Base-by-base conservation (phyloP, 2,329 filamentous ascomycete genomes). In the Colletotrichum sp. region DNA sequence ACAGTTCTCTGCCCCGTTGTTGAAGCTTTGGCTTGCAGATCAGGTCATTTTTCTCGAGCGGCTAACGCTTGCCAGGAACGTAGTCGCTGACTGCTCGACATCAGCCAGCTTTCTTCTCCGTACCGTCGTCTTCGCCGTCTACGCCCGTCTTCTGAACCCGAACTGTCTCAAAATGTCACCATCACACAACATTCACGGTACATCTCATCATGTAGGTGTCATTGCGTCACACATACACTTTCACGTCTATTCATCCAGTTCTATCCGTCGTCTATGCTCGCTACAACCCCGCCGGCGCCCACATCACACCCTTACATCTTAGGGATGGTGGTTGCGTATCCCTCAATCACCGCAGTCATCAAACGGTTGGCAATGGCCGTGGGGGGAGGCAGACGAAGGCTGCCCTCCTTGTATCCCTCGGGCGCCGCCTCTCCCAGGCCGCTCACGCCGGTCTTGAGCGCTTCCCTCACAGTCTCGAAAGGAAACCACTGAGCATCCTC, bases 351-450 rank as follows among this genome's bases (percentile, higher is more conserved):
- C 2, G 96, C 95, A 68, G 88, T 90, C 80, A 99, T 92, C 82
- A 99, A 86, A 83, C 96, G 94, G 84, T 99, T 95, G 18, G 97
- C 97, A 89, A 99, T 99, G 2, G 97, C 96, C 44, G 96, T 98
- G 75, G 89, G 87, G 3, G 96, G 95, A 62, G 97, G 97, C 82
- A 99, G 85, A 72, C 95, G 91, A 86, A 99, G 84, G 5, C 89
- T 91, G 0, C 95, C 96, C 83, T 96, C 92, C 82, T 92, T 93
- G 81, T 96, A 96, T 13, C 90, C 93, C 55, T 90, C 86, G 0
- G 92, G 90, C 2, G 93, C 87, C 2, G 87, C 83, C 57, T 94
- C 93, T 16, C 92, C 94, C 75, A 98, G 82, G 3, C 90, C 90
- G 83, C 92, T 93, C 1, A 92, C 92, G 0, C 95, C 94, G 10